These are phyloP conservation scores for Colletotrichum sp. DNA, from an alignment of 2,329 filamentous ascomycete genomes.

Conservation along the genomic window DNA sequence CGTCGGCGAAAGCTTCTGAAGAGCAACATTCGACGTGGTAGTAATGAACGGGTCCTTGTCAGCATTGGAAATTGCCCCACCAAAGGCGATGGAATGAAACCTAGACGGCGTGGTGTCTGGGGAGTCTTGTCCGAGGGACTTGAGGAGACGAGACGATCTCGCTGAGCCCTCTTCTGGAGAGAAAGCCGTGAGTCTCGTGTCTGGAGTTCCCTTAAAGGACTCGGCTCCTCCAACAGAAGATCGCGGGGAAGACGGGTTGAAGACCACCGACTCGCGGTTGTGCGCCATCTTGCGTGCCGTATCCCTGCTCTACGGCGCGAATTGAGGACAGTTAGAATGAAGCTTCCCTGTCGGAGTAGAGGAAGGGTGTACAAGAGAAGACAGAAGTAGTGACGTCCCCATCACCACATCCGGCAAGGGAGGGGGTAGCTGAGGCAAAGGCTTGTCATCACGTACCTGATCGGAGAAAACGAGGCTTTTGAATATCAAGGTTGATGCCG, in stretches of 20 bases:
- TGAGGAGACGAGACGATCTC: slow-evolving; percentile 44
- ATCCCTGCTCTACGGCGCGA: not conserved
- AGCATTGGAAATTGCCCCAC: slow-evolving; percentile 25
- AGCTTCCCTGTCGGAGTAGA: not conserved
- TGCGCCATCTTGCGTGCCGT: not conserved
- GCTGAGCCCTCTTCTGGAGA: slow-evolving; percentile 63
- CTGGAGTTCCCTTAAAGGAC: slow-evolving; percentile 67
- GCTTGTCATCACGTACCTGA: not conserved
- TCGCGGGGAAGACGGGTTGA: slow-evolving; percentile 53
- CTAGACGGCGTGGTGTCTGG: slow-evolving; percentile 33
- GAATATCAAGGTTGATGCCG: not conserved
- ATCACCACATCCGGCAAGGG: not conserved
- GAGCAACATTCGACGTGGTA: slow-evolving; percentile 31
- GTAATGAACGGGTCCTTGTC: slow-evolving; percentile 63
- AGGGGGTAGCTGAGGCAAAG: not conserved
- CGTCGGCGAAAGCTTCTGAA: slow-evolving; percentile 65
- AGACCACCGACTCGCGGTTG: slow-evolving; percentile 18
- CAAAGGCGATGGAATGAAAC: slow-evolving; percentile 28
- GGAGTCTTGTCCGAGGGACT: slow-evolving; percentile 32
- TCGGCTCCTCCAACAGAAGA: slow-evolving; percentile 58
- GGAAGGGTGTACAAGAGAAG: not conserved
- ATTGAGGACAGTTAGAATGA: not conserved
- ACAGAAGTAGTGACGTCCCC: not conserved
- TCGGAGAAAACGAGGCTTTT: not conserved
- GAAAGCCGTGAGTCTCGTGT: slow-evolving; percentile 67